Conservation (phyloP, 306 rosid species). For the Begonia loranthoides region DNA sequence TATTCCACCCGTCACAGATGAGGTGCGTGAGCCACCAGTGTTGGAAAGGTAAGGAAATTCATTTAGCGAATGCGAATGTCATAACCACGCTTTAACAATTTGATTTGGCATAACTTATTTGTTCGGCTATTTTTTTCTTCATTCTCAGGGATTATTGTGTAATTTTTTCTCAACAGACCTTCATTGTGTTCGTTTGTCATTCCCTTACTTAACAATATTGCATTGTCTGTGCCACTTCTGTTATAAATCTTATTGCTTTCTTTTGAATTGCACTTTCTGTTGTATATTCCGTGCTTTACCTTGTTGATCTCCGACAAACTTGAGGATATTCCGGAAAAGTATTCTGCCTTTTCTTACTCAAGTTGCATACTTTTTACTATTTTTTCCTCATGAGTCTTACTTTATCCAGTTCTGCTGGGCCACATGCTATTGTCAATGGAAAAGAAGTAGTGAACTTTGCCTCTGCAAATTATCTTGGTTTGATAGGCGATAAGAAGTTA, state of each 20-base stretch:
- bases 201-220: too few relatives aligned
- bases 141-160: background rate
- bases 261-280: too few relatives aligned
- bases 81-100: too few relatives aligned
- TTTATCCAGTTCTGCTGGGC: slow-evolving; percentile 91
- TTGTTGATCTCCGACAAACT: too few relatives aligned
- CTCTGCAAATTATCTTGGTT: slow-evolving; percentile 93
- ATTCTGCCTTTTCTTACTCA: too few relatives aligned
- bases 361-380: background rate
- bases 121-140: background rate
- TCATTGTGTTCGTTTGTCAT: too few relatives aligned
- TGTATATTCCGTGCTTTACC: too few relatives aligned
- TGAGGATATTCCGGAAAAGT: too few relatives aligned
- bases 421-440: slow-evolving; percentile 61
- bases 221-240: too few relatives aligned
- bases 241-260: too few relatives aligned
- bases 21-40: slow-evolving; percentile 70
- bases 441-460: slow-evolving; percentile 93
- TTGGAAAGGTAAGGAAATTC: slow-evolving; percentile 62
- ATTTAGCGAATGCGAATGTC: background rate
- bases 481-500: slow-evolving; percentile 71
- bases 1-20: slow-evolving; percentile 66
- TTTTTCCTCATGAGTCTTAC: slow-evolving; percentile 11
- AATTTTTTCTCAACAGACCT: too few relatives aligned
- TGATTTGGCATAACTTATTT: too few relatives aligned